Conservation (phyloP, 768 basidiomycete genomes). For the Leccinellum rugosiceps region DNA sequence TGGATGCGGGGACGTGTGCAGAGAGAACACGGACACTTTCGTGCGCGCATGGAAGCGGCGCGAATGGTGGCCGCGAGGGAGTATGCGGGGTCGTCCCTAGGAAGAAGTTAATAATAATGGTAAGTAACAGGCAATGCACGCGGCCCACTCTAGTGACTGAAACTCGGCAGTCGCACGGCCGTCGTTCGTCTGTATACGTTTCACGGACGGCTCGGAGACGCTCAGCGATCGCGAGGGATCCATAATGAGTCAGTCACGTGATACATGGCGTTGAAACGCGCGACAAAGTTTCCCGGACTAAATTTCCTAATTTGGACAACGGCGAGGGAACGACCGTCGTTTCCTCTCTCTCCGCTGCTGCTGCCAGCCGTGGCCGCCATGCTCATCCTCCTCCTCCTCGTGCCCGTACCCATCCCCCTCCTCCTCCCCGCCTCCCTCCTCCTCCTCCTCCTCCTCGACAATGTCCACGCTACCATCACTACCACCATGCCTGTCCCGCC, state of each 20-base stretch:
- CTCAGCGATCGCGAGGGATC: conserved; percentile 1
- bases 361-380: not conserved
- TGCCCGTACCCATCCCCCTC: not conserved
- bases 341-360: conserved; percentile 15
- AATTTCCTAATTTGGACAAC: conserved; percentile 10
- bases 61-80: conserved; percentile 48
- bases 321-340: conserved; percentile 7
- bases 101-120: not conserved
- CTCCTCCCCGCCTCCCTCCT: conserved; percentile 8
- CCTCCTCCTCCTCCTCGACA: not conserved
- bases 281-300: not conserved
- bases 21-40: conserved; percentile 50
- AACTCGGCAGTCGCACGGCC: conserved; percentile 23
- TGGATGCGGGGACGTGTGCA: conserved; percentile 16
- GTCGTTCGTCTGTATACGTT: conserved; percentile 37
- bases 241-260: conserved; percentile 4
- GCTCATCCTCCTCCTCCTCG: not conserved
- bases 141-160: conserved; percentile 19
- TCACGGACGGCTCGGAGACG: conserved; percentile 19
- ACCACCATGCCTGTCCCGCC: conserved; percentile 45
- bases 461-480: conserved; percentile 36
- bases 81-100: not conserved
- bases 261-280: not conserved
- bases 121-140: not conserved
- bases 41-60: conserved; percentile 53